Base-by-base conservation (phyloP, 2,329 filamentous ascomycete genomes). In the Ophiostoma angusticollis region DNA sequence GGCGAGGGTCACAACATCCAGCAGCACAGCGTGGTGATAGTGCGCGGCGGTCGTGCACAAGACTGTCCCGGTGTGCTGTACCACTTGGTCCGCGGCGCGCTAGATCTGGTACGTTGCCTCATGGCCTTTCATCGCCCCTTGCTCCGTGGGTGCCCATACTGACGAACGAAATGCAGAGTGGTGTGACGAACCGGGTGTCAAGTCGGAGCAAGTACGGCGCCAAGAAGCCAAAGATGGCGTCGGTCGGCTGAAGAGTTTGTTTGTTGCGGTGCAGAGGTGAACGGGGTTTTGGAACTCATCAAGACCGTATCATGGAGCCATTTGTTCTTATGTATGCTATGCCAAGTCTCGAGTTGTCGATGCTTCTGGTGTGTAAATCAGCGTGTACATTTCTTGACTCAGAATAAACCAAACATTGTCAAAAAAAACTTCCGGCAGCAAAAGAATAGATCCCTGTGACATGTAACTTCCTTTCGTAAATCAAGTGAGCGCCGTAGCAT, bases 1-100 rank as follows among this genome's bases (percentile, higher is more conserved):
- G 91, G 91, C 37, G 89, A 96, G 73, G 89, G 91, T 35, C 91
- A 98, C 65, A 98, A 96, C 61, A 87, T 96, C 49, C 89, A 96
- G 70, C 91, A 96, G 71, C 93, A 98, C 68, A 93, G 83, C 52
- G 91, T 98, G 33, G 91, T 98, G 40, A 68, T 96, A 49, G 87
- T 98, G n/a, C 72, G 91, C 49, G 91, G 91, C 42, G 91, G 91
- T 2, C 72, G 91, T 57, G 78, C 77, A 48, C 91, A 96, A 72
- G 91, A 98, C 78, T 98, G 91, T 66, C 91, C 91, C 45, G 91
- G 91, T 78, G 91, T 98, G 62, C 80, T 87, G 56, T 98, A 98
- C 59, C 85, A 93, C 61, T 66, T 95, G 53, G 84, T 98, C 30
- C 70, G 91, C 57, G 91, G 91, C 23, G 84, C 87, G 16, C 66